A percentile compares a stretch with the other conserved stretches of the same genome.
phyloP scores from a whole-genome alignment of 148 eudicot species.

The Hydrangea macrophylla region DNA sequence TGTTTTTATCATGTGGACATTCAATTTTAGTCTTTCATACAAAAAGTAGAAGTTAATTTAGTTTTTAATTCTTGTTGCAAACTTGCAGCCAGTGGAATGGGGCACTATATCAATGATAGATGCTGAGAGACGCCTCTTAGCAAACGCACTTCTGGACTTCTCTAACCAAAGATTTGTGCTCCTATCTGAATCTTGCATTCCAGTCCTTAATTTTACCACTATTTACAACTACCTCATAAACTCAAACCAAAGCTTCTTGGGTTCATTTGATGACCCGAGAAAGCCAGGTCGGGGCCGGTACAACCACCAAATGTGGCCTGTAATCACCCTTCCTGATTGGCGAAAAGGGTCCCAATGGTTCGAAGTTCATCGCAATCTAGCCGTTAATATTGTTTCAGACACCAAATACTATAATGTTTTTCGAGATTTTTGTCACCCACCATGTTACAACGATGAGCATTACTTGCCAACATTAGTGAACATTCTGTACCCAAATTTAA shows the following conservation, averaged over 20 bases:
- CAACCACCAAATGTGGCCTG: slow-evolving; percentile 52
- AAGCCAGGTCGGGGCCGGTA: slow-evolving; percentile 55
- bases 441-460: slow-evolving; percentile 68
- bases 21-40: too few species aligned
- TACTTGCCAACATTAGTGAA: slow-evolving; percentile 59
- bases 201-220: slow-evolving; percentile 66
- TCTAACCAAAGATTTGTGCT: slow-evolving; percentile 65
- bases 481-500: slow-evolving; percentile 28
- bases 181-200: slow-evolving; percentile 81
- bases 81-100: slow-evolving; percentile 60
- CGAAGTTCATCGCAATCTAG: slow-evolving; percentile 42
- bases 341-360: slow-evolving; percentile 86
- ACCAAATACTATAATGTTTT: slow-evolving; percentile 45
- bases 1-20: too few species aligned
- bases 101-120: slow-evolving; percentile 65
- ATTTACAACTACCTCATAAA: slow-evolving; percentile 41
- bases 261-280: slow-evolving; percentile 46
- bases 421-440: slow-evolving; percentile 33
- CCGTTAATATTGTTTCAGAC: slow-evolving; percentile 39
- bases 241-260: slow-evolving; percentile 44
- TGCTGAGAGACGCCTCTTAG: slow-evolving; percentile 68
- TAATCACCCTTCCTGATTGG: slow-evolving; percentile 45
- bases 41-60: too few species aligned
- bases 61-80: background rate
- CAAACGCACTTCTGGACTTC: slow-evolving; percentile 65